Base-by-base conservation (phyloP, 2,329 filamentous ascomycete species). In the Cladosporium cucumerinum region DNA sequence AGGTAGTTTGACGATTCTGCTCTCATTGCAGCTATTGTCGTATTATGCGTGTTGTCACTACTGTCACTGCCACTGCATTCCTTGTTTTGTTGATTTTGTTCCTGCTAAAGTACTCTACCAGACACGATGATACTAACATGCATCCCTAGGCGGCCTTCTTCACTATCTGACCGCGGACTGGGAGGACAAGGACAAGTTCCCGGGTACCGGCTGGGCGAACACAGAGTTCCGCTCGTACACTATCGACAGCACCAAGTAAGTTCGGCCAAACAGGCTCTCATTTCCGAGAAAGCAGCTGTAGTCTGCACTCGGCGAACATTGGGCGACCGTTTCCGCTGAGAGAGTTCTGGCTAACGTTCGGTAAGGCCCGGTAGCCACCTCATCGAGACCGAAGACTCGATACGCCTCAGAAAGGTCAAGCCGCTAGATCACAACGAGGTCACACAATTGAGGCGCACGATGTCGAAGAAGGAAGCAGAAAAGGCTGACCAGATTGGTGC, bases 91-190 rank as follows among this genome's bases (percentile, higher is more conserved):
- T 46, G n/a, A 21, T 46, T 46, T 5, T n/a, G 21, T 46, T 46
- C 5, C 39, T 46, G n/a, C 39, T 46, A 1, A 46, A 7, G 23
- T 7, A 8, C 6, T 14, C 23, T 46, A 26, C 14, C 23, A 49
- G 2, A 18, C 25, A 23, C 18, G 26, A 26, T 10, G 14, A 61
- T 14, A 46, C 21, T 55, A 34, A 58, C 5, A 0, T 54, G 5
- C 18, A n/a, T 32, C 12, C 23, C 1, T 48, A 72, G 67, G 69
- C 58, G 91, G 90, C 0, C 90, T 93, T 70, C 75, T 96, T 71
- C 93, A 97, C 76, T 96, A 92, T 72, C 79, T 97, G 68, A 95
- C 91, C 0, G 86, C 93, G 69, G 92, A 96, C 72, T 96, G 88
- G 86, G 82, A 86, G 62, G 89, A 87, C 49, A 83, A 71, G 71